These are phyloP conservation scores for Boletus edulis DNA, from an alignment of 768 basidiomycete genomes.

Conservation along the genomic window DNA sequence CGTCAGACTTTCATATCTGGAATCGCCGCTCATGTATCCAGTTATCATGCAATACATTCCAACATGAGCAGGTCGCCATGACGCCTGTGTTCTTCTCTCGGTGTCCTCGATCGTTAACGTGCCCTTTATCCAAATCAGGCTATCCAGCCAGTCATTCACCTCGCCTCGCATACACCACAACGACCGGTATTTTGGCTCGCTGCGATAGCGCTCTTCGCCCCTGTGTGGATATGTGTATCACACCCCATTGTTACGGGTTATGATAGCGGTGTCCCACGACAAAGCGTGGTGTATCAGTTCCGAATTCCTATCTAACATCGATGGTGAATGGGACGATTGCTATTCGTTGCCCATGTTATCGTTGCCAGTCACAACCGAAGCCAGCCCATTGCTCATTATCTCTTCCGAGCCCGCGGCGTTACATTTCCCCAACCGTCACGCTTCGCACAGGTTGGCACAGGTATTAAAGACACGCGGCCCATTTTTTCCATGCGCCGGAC, in stretches of 20 bases:
- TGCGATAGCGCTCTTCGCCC: neutral
- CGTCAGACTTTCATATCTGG: neutral
- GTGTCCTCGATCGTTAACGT: neutral
- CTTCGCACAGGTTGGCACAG: neutral
- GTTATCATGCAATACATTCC: constrained; percentile 1
- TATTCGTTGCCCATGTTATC: neutral
- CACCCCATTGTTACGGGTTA: no score
- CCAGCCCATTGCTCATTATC: neutral
- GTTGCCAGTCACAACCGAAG: neutral
- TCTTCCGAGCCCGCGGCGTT: neutral
- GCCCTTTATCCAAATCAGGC: neutral
- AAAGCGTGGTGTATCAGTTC: no score
- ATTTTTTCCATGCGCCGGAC: neutral
- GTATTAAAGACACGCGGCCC: constrained; percentile 3
- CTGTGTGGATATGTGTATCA: neutral
- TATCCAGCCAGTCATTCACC: neutral
- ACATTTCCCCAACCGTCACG: neutral
- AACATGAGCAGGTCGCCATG: neutral
- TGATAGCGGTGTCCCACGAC: no score
- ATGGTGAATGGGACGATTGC: neutral
- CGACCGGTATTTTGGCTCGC: neutral
- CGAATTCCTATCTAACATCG: neutral
- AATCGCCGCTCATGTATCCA: neutral
- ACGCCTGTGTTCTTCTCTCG: neutral
- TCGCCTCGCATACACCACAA: neutral